Evolutionary conservation across 768 basidiomycete species (phyloP), one percentile per base, ranked within the genome.

Genomic region (Russula earlei): DNA sequence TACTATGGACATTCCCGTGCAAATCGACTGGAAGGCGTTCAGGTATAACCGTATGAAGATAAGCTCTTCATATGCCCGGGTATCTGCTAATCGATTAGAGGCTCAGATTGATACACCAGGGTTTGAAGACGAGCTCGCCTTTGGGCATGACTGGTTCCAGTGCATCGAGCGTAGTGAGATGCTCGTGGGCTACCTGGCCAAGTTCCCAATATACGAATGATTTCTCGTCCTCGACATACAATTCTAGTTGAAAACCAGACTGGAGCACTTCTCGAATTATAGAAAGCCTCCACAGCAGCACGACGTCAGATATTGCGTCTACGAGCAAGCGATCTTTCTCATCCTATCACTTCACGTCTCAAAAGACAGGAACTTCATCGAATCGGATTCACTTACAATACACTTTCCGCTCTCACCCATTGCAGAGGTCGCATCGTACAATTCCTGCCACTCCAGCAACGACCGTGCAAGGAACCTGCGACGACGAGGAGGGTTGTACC

Each of bases 191-290:
- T 3, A 89, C 75, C 42, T 76, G 74, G 3, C 76, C 66, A 5
- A 74, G 70, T 63, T 87, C 87, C 84, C 87, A 90, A 68, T 91
- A 90, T 2, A 87, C 84, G 58, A 88, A 80, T 0, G 84, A 72
- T 33, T 72, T 77, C 64, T 92, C 90, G 41, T 85, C 78, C 0
- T 74, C 67, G 20, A 79, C 73, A 63, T 90, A 88, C 7, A 92
- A 67, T 43, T 87, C 84, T 20, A 90, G 68, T 66, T 91, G 87
- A 59, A 87, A 85, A 2, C 86, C 90, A 1, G 87, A 83, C 42
- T 84, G 71, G 5, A 90, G 67, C 14, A 92, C 73, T 60, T 91
- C 87, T 37, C 80, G 77, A 3, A 87, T 74, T 10, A 76, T 69
- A 5, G 77, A 70, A 17, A 88, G 67, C 42, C 87, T 77, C 75